These are phyloP conservation scores for Acer campestre DNA, from an alignment of 345 rosid genomes.

Conservation along the genomic window DNA sequence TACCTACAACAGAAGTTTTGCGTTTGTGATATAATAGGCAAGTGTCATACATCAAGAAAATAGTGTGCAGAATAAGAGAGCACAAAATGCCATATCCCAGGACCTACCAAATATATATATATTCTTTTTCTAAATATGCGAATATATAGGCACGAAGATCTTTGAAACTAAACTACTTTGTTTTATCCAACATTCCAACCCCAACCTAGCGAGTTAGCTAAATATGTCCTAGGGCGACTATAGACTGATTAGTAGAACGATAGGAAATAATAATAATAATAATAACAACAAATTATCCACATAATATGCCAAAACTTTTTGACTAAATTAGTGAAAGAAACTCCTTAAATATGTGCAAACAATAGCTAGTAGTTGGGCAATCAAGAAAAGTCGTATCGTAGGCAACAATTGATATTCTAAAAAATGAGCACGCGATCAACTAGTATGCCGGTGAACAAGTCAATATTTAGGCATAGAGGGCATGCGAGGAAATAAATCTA, in stretches of 20 bases:
- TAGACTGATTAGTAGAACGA: background rate
- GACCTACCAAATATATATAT: background rate
- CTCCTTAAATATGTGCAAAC: background rate
- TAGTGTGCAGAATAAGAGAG: background rate
- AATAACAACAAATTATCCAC: background rate
- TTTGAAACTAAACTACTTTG: background rate
- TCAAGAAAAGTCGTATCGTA: background rate
- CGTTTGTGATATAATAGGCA: background rate
- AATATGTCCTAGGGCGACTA: background rate
- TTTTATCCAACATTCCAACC: background rate
- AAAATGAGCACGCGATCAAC: background rate
- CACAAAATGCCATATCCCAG: background rate
- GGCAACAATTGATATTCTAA: background rate
- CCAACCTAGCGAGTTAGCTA: background rate
- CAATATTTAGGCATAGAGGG: conserved; percentile 28
- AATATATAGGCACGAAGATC: background rate
- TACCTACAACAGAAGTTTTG: background rate
- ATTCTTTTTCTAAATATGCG: no score
- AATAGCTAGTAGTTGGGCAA: background rate
- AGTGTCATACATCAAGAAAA: background rate
- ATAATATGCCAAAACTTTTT: background rate
- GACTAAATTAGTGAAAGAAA: background rate
- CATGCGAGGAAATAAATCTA: conserved; percentile 16
- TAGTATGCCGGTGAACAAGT: conserved; percentile 19
- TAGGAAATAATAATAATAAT: background rate